Conservation (phyloP, 305 asterid species). For the Solanum hybrid region DNA sequence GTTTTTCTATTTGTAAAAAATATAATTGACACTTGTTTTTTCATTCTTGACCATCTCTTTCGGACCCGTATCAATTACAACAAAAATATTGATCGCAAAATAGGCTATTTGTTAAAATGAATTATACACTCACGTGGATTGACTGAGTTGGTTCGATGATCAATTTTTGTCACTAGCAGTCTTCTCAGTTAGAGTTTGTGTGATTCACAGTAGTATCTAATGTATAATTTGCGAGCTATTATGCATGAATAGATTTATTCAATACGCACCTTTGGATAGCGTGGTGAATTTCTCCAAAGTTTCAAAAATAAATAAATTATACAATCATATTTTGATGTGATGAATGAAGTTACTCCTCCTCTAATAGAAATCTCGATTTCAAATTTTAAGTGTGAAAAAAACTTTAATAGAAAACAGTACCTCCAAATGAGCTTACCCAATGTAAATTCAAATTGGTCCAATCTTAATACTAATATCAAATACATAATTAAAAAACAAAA, state of each 20-base stretch:
- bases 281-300: background rate
- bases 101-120: background rate
- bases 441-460: background rate
- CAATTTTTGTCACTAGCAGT: background rate
- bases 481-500: background rate
- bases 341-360: background rate
- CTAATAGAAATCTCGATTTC: background rate
- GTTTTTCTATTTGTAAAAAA: background rate
- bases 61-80: background rate
- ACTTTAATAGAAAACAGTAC: background rate
- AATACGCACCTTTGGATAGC: background rate
- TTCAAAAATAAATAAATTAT: too few species aligned
- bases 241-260: background rate
- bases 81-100: background rate
- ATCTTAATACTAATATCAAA: background rate
- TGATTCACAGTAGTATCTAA: background rate
- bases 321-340: too few species aligned
- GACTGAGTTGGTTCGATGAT: background rate
- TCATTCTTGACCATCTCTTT: background rate
- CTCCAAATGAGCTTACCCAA: background rate
- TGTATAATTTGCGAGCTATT: background rate
- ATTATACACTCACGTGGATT: background rate
- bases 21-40: too few species aligned
- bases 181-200: background rate
- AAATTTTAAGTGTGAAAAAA: background rate